Evolutionary conservation across 768 basidiomycete genomes (phyloP).

Genomic region (Dioszegia aurantiaca): DNA sequence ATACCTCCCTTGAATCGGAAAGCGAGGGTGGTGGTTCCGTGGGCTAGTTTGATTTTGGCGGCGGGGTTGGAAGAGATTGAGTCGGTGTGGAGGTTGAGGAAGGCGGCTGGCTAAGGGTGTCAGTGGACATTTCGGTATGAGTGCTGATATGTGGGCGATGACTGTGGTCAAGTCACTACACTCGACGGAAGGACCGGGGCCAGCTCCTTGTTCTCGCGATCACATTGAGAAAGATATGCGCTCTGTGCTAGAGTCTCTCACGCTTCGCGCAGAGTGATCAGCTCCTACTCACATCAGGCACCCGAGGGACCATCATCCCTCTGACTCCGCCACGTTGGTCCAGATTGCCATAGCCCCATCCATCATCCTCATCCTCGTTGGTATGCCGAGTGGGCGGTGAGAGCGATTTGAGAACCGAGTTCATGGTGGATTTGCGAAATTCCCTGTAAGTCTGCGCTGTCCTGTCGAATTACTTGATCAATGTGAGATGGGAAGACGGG

Average conservation of each 20-base stretch:
- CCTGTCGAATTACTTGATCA: too few species aligned
- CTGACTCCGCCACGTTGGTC: constrained; percentile 33
- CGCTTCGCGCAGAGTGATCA: too few species aligned
- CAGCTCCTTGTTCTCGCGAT: too few species aligned
- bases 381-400: constrained; percentile 20
- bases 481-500: too few species aligned
- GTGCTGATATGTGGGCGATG: too few species aligned
- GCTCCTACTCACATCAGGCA: constrained; percentile 42
- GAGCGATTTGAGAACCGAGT: constrained; percentile 33
- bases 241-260: too few species aligned
- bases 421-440: constrained; percentile 29
- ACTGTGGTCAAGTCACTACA: too few species aligned
- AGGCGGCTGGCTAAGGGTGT: constrained; percentile 70
- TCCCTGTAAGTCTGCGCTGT: too few species aligned
- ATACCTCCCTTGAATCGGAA: constrained; percentile 96
- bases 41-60: constrained; percentile 96
- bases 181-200: too few species aligned
- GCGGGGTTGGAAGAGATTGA: constrained; percentile 82
- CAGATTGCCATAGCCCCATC: constrained; percentile 48
- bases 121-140: background rate
- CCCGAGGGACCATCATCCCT: constrained; percentile 48
- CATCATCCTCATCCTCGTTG: constrained; percentile 18
- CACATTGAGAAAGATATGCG: too few species aligned
- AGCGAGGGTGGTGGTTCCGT: constrained; percentile 96
- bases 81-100: constrained; percentile 89